phyloP scores from a whole-genome alignment of 2,329 filamentous ascomycete genomes.

The Talaromyces sp. region DNA sequence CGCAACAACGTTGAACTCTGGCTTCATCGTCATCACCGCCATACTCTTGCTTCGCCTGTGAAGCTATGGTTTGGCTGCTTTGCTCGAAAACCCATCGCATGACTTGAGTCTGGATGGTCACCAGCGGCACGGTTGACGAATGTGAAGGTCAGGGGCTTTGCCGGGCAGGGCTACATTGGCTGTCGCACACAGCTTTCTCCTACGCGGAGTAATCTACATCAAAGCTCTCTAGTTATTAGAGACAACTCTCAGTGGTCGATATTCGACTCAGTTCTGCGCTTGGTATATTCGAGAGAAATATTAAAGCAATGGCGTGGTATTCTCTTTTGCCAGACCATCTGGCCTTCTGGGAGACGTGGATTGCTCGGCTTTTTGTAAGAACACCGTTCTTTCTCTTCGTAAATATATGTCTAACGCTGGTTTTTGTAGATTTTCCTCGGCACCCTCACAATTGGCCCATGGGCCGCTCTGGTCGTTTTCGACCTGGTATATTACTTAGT shows the following conservation, averaged over 20 bases:
- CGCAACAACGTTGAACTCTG: neutral
- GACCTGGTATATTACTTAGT: constrained; percentile 58
- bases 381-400: neutral
- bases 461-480: constrained; percentile 57
- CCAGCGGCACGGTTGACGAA: neutral
- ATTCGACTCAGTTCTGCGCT: neutral
- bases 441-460: constrained; percentile 56
- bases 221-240: neutral
- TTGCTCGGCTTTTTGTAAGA: constrained; percentile 57
- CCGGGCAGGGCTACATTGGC: neutral
- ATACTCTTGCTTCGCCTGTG: neutral
- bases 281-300: neutral
- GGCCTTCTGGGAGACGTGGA: constrained; percentile 55
- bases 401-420: neutral
- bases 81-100: neutral
- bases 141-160: neutral
- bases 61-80: neutral
- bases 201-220: neutral
- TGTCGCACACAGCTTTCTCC: neutral
- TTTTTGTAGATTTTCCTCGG: constrained; percentile 52
- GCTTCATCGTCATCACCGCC: neutral
- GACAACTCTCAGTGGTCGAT: neutral
- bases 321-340: constrained; percentile 58
- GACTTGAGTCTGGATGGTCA: neutral
- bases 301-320: constrained; percentile 52